Percentiles rank a stretch among this genome's conserved stretches.
These are phyloP conservation scores for Noccaea caerulescens DNA, from an alignment of 345 rosid genomes.

Conservation along the genomic window DNA sequence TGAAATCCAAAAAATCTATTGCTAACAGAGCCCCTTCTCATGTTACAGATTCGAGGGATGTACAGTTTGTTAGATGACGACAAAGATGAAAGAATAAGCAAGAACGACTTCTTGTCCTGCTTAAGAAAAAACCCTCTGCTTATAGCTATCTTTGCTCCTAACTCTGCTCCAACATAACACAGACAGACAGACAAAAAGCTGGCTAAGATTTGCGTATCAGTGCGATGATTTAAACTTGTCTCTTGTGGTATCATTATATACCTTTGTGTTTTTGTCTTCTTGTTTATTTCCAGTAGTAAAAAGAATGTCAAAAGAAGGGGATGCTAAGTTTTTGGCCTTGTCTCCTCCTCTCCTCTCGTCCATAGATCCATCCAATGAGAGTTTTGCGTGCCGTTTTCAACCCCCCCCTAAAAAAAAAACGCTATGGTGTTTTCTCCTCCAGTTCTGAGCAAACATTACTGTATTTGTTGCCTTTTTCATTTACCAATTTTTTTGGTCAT, in stretches of 20 bases:
- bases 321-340: conserved; percentile 35
- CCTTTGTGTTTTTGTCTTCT: conserved; percentile 15
- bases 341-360: conserved; percentile 3
- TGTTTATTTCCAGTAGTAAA: conserved; percentile 19
- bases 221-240: conserved; percentile 10
- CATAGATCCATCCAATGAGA: conserved; percentile 20
- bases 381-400: conserved; percentile 36
- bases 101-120: conserved; percentile 59
- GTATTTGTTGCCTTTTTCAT: conserved; percentile 4
- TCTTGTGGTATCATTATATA: conserved; percentile 24
- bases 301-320: conserved; percentile 31
- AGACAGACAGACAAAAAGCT: conserved; percentile 14
- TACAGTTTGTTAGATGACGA: conserved; percentile 59
- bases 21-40: background rate
- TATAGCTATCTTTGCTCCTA: conserved; percentile 61
- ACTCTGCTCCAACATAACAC: conserved; percentile 40
- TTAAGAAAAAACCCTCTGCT: conserved; percentile 74
- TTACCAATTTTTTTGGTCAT: background rate
- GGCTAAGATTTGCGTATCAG: conserved; percentile 26
- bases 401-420: conserved; percentile 18
- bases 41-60: conserved; percentile 55
- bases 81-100: conserved; percentile 58
- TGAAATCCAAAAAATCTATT: background rate
- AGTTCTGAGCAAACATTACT: conserved; percentile 26
- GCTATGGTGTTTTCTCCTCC: conserved; percentile 35